Evolutionary conservation across 2,329 filamentous ascomycete species (phyloP).

Genomic region (Botryotinia narcissicola): DNA sequence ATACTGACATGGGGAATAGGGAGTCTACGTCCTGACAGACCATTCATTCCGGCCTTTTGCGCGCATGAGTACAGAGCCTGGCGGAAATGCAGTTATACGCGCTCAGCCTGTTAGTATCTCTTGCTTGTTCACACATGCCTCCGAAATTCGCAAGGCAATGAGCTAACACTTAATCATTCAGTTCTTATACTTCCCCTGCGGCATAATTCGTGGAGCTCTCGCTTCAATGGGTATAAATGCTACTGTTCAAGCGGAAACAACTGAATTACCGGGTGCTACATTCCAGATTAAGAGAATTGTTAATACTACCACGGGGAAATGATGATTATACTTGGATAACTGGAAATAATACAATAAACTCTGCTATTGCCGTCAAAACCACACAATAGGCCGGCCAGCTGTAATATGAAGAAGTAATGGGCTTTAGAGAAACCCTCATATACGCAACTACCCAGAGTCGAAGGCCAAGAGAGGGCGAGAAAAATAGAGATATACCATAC

Average conservation of each 20-base stretch:
- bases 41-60: slow-evolving; percentile 84
- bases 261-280: slow-evolving; percentile 80
- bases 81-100: slow-evolving; percentile 67
- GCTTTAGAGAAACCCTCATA: background rate
- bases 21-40: slow-evolving; percentile 94
- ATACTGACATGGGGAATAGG: slow-evolving; percentile 48
- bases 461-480: background rate
- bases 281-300: slow-evolving; percentile 92
- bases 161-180: slow-evolving; percentile 39
- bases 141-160: background rate
- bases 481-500: background rate
- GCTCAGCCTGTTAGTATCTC: slow-evolving; percentile 71
- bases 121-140: background rate
- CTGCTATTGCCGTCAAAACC: background rate
- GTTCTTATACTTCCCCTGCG: slow-evolving; percentile 95
- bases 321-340: background rate
- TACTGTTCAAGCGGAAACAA: slow-evolving; percentile 86
- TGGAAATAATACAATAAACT: background rate
- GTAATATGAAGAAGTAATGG: background rate
- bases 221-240: slow-evolving; percentile 89
- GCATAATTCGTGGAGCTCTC: slow-evolving; percentile 86
- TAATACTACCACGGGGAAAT: slow-evolving; percentile 24
- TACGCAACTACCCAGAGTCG: background rate
- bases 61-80: slow-evolving; percentile 81
- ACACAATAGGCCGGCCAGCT: background rate